Evolutionary conservation across 176 grass and related monocot species (phyloP).

Genomic region (Musa itinerans): DNA sequence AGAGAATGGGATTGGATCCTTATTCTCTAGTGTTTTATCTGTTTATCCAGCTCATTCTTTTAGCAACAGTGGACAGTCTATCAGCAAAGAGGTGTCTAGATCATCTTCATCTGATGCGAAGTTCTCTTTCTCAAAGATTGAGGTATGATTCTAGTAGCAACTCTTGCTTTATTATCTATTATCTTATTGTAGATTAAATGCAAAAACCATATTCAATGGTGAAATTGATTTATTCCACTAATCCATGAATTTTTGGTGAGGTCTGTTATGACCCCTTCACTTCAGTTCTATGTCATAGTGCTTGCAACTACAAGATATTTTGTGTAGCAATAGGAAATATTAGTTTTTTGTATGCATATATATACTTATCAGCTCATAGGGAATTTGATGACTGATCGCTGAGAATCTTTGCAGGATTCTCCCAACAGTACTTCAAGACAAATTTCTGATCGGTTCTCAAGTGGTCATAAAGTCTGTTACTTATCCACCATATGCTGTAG

Average conservation of each 20-base stretch:
- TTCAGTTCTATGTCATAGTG: background rate
- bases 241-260: background rate
- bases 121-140: constrained; percentile 4
- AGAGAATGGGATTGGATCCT: background rate
- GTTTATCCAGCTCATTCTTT: constrained; percentile 48
- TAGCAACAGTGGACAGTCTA: constrained; percentile 21
- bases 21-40: constrained; percentile 12
- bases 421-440: constrained; percentile 20
- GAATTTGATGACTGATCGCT: background rate
- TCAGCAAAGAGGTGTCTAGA: constrained; percentile 22
- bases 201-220: background rate
- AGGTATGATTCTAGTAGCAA: constrained; percentile 24
- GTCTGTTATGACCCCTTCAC: background rate
- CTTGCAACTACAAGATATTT: background rate
- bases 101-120: constrained; percentile 20
- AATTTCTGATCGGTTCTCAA: constrained; percentile 28
- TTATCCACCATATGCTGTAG: constrained; percentile 10
- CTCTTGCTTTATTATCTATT: background rate
- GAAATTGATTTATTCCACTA: background rate
- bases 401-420: constrained; percentile 29
- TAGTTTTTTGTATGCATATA: background rate
- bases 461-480: constrained; percentile 34
- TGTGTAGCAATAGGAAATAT: background rate
- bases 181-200: background rate
- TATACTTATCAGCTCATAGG: background rate